Evolutionary conservation across 2,329 filamentous ascomycete species (phyloP), one percentile per base, ranked within the genome.

Genomic region (Fusarium nygamai): DNA sequence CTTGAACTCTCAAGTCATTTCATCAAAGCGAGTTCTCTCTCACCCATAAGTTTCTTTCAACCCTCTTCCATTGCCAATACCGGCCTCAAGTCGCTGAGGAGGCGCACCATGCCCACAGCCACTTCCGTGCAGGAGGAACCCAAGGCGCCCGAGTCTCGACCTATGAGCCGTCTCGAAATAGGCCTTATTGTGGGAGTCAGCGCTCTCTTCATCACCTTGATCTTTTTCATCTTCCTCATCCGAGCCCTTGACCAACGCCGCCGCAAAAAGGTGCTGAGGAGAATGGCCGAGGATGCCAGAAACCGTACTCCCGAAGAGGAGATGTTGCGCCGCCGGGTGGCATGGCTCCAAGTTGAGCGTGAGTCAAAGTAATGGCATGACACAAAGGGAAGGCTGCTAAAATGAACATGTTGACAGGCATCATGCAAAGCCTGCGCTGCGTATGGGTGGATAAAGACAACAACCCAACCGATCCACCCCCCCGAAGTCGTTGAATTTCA

Each of bases 141-240:
- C 27, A 54, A 62, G 24, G 27, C 8, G 22, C 38, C 53, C 19
- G 33, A 41, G 46, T 27, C 54, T 27, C 51, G 22, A 29, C n/a
- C 48, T 19, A 78, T 80, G 64, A 78, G 71, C 13, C 57, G 73
- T 27, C 58, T 77, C 34, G 80, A 81, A 58, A 76, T 81, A 38
- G 80, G 75, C 8, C 68, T 80, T 59, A 75, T 81, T n/a, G 69
- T 74, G 31, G 78, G 68, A 29, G 71, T 73, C 19, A 69, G 78
- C 38, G 17, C 72, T 43, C 73, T 75, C 58, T 78, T 81, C 54
- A 36, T 75, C 41, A 31, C 74, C 10, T 59, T 76, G 48, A 63
- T 81, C 12, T 61, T 63, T 22, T 64, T 71, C 20, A 64, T 80
- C 57, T 78, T 81, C 33, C 59, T 71, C 53, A 72, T 72, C 61